phyloP scores from a whole-genome alignment of 2,329 filamentous ascomycete species.

The Polytolypa hystricis region DNA sequence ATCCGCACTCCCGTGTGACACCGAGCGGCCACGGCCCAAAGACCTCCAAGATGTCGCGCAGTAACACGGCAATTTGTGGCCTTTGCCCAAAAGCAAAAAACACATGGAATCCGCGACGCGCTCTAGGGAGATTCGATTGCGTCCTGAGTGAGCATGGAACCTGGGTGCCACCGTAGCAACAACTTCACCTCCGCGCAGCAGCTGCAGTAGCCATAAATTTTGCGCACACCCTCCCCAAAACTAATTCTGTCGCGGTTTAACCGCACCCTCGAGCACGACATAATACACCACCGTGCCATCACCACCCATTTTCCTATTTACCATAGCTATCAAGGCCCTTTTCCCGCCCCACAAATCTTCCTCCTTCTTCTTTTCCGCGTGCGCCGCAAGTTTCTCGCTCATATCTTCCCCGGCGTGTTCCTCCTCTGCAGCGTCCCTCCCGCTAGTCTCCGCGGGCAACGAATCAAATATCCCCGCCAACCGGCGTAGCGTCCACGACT shows the following conservation, averaged over 20 bases:
- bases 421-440: slow-evolving; percentile 3
- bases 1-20: too few species aligned
- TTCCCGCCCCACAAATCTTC: slow-evolving; percentile 35
- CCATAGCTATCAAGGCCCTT: slow-evolving; percentile 46
- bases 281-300: slow-evolving; percentile 58
- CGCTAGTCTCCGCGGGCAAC: too few species aligned
- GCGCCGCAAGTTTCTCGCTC: slow-evolving; percentile 1
- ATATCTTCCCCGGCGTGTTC: slow-evolving; percentile 2
- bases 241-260: slow-evolving; percentile 55
- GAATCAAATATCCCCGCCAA: slow-evolving; percentile 49
- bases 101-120: too few species aligned
- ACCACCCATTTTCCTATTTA: slow-evolving; percentile 37
- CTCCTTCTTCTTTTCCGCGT: slow-evolving; percentile 7
- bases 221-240: slow-evolving; percentile 5
- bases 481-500: slow-evolving; percentile 47
- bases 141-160: too few species aligned
- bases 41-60: too few species aligned
- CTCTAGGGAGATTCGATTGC: too few species aligned
- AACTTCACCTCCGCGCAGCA: too few species aligned
- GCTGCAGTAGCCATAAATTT: too few species aligned
- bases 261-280: slow-evolving; percentile 51
- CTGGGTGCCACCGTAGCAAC: too few species aligned
- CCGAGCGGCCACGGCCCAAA: too few species aligned
- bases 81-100: too few species aligned
- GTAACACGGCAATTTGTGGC: too few species aligned